phyloP scores from a whole-genome alignment of 192 early-diverging fungal genomes.

The Rhizophlyctis rosea region DNA sequence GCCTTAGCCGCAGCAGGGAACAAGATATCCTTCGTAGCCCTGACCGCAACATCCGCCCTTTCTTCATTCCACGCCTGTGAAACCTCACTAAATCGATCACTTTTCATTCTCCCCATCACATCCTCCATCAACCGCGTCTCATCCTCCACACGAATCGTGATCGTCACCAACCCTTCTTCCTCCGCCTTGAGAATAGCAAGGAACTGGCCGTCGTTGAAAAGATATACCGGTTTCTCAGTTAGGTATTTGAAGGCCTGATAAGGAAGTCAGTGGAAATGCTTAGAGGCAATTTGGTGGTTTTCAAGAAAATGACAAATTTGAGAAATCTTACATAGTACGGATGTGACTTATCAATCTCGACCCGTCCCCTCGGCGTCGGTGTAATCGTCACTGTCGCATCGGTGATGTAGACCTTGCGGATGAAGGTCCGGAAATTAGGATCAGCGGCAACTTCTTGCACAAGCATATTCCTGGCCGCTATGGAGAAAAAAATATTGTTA shows the following conservation, averaged over 20 bases:
- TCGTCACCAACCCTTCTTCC: constrained; percentile 62
- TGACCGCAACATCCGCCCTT: constrained; percentile 60
- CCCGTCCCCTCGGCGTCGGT: constrained; percentile 77
- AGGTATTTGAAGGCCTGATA: constrained; percentile 81
- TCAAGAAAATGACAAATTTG: not conserved
- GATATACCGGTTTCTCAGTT: constrained; percentile 65
- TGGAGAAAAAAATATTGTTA: not conserved
- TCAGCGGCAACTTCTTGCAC: constrained; percentile 75
- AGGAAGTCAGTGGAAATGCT: not conserved
- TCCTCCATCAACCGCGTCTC: constrained; percentile 49
- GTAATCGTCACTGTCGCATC: constrained; percentile 68
- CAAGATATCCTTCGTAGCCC: constrained; percentile 62
- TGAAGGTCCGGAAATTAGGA: constrained; percentile 70
- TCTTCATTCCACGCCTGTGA: constrained; percentile 76
- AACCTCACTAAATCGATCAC: constrained; percentile 55
- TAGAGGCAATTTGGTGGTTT: not conserved
- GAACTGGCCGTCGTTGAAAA: constrained; percentile 74
- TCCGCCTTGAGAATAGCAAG: constrained; percentile 72
- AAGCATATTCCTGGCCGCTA: constrained; percentile 66
- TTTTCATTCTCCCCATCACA: constrained; percentile 51
- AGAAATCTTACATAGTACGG: constrained; percentile 55
- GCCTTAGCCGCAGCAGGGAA: constrained; percentile 72
- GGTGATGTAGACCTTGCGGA: constrained; percentile 68
- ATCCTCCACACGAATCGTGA: constrained; percentile 54
- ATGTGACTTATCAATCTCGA: constrained; percentile 74